Base-by-base conservation (phyloP, 1,284 basidiomycete species). In the Melanopsichium pennsylvanicum region DNA sequence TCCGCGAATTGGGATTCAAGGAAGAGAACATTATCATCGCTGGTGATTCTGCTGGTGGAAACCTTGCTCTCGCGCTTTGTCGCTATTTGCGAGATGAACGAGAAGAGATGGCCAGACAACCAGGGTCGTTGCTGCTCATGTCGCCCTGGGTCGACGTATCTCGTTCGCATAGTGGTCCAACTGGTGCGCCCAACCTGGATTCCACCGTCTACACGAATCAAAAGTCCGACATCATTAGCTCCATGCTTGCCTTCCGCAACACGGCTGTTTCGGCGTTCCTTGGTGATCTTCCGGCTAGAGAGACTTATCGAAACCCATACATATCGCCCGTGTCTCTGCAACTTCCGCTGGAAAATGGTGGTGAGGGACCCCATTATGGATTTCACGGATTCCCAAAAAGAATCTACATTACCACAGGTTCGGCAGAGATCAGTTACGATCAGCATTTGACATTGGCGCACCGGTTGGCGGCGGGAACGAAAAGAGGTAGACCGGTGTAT, bases 21-120 rank as follows among this genome's bases (percentile, higher is more conserved):
- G 70, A 75, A 8, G 83, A 83, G 57, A 87, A 88, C 71, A 85
- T 90, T 45, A 76, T 88, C 26, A 72, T 90, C 22, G 84, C 85
- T 7, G 89, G 89, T 16, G 89, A 90, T 75, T 87, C 86, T 35
- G 88, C 89, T 0, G 89, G 89, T 3, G 89, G 87, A 0, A 89
- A 90, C 74, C 82, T 90, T 3, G 86, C 86, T 0, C 82, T 89
- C 3, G 86, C 87, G 0, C 64, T 82, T 32, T 79, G 77, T 35
- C 70, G 81, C 0, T 82, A 81, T 47, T 50, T 82, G 29, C 70
- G 80, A 4, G 81, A 82, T 49, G 75, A 76, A 39, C 44, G 56
- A 9, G 42, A 46, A 12, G 2, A 8, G 11, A 46, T 74, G 15
- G 71, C 55, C 21, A 33, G 25, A 13, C 49, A 70, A 49, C 73